Evolutionary conservation across 2,329 filamentous ascomycete genomes (phyloP), one percentile per base, ranked within the genome.

Genomic region (Lomentospora prolificans): DNA sequence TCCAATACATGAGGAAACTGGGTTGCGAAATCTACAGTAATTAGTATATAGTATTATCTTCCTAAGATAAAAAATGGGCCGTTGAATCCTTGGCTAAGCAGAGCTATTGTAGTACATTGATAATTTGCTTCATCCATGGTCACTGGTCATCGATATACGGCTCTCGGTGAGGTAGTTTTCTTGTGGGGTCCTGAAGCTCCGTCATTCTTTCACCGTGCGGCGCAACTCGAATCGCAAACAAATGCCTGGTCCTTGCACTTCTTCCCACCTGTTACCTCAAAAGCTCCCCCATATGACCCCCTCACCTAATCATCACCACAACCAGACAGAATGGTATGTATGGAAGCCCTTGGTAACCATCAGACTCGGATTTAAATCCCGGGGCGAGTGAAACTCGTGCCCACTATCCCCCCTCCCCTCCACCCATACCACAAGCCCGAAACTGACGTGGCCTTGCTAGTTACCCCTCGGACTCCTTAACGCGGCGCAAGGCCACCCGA

Each of bases 401-500:
- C 30, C 30, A 12, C 44, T 22, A 1, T n/a, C 4, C 14, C 3
- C 48, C 14, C 24, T 31, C 12, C 12, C 48, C 14, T 25, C 24
- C 48, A 33, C 12, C 30, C 7, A 6, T 33, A 12, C 10, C 5
- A 19, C n/a, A 24, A 22, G n/a, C 10, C 9, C 17, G 30, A 30
- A 52, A 36, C 50, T 52, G 50, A 17, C 10, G 17, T 12, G 19
- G 7, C 4, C 4, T 41, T 24, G 28, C 46, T 62, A 87, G 84
- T 70, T 87, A 62, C 84, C 84, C 61, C 78, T 87, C 69, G 90
- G 91, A 67, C 85, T 99, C 53, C 81, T 99, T 60, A 97, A 89
- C 66, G 92, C 92, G 65, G 91, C 94, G 62, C 91, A 96, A 77
- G 94, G 94, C 79, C 90, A 96, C 70, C 92, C 94, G 3, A 97